Percentiles rank a stretch among this genome's conserved stretches.
These are phyloP conservation scores for Discostella stelligeroides DNA, from an alignment of 108 stramenopile genomes.

Conservation along the genomic window DNA sequence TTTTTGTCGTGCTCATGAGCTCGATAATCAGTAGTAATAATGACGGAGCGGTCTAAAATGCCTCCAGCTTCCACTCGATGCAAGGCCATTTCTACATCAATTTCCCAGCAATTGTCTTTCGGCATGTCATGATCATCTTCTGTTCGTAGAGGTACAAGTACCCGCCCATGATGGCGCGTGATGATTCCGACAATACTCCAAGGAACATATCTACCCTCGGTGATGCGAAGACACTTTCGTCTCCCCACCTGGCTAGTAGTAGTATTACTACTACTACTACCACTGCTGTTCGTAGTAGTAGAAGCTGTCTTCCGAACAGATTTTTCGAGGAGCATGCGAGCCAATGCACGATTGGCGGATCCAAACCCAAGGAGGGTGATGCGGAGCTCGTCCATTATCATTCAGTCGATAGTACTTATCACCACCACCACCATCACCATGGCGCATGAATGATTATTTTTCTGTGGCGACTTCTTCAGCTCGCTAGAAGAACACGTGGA, in stretches of 20 bases:
- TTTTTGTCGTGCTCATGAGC: not conserved
- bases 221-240: not conserved
- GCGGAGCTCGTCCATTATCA: slow-evolving; percentile 23
- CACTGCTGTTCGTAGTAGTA: not conserved
- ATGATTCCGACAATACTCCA: slow-evolving; percentile 43
- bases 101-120: not conserved
- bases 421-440: too few relatives aligned
- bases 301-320: slow-evolving; percentile 8
- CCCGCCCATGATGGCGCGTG: slow-evolving; percentile 30
- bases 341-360: slow-evolving; percentile 33
- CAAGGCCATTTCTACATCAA: slow-evolving; percentile 25
- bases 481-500: too few relatives aligned
- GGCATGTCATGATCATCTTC: not conserved
- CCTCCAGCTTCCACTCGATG: slow-evolving; percentile 19
- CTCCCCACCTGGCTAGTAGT: too few relatives aligned
- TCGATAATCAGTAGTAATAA: not conserved
- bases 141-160: slow-evolving; percentile 14
- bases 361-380: slow-evolving; percentile 42
- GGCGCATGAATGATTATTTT: too few relatives aligned
- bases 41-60: slow-evolving; percentile 29
- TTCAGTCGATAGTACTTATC: too few relatives aligned
- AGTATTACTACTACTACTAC: too few relatives aligned
- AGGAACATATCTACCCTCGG: slow-evolving; percentile 24
- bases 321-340: slow-evolving; percentile 34
- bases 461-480: too few relatives aligned